Base-by-base conservation (phyloP, 164 flowering plant genomes). In the Vitis cinerea region DNA sequence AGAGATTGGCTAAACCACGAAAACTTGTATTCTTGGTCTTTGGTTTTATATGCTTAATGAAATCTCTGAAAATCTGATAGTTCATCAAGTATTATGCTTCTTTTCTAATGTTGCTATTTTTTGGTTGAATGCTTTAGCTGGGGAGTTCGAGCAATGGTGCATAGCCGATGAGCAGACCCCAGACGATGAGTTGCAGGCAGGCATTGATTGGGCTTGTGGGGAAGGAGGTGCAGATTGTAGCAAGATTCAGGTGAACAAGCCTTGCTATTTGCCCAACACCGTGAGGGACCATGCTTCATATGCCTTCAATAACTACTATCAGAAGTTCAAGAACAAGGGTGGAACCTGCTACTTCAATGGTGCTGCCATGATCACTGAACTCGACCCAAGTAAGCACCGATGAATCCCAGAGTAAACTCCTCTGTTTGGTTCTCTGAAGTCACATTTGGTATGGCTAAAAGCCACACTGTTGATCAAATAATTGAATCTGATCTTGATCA, bases 221-320 rank as follows among this genome's bases (percentile, higher is more conserved):
- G 66, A 69, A 63, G 91, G 91, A 61, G 90, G 84, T 31, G 97
- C 90, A 59, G 83, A 89, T 50, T 88, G 98, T 79, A 81, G 81
- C 50, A 74, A 67, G 61, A 83, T 88, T 29, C 86, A 85, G 49
- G 64, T 19, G 72, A 74, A 84, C 50, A 76, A 84, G 71, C 73
- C 82, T 52, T 88, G 93, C 58, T 87, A 72, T 72, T 8, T 68
- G 1, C 90, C 93, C 5, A 77, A 85, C 77, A 86, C 90, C 0
- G 57, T 81, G 16, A 80, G 60, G 71, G 89, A 82, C 58, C 97
- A 93, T 75, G 96, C 98, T 53, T 86, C 98, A 5, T 91, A 75
- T 80, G 90, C 91, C 53, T 93, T 93, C 83, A 91, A 93, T 72
- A 83, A 72, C 80, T 93, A 91, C 72, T 91, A 81, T 70, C 97